Conservation (phyloP, 1,284 basidiomycete genomes). For the Cutaneotrichosporon sp. region DNA sequence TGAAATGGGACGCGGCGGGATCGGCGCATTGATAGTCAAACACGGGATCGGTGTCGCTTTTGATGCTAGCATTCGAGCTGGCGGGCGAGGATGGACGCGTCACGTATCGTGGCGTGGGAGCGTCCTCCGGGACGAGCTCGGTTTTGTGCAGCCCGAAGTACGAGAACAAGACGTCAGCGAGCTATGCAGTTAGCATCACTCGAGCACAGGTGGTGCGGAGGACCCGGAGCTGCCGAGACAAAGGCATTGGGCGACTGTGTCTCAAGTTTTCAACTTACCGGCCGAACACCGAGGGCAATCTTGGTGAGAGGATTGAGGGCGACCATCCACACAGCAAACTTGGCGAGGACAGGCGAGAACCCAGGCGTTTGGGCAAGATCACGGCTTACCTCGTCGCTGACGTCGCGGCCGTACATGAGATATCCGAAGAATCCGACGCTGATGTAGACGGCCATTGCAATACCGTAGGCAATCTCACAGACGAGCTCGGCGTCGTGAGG, state of each 20-base stretch:
- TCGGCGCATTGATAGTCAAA: slow-evolving; percentile 4
- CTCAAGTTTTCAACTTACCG: slow-evolving; percentile 53
- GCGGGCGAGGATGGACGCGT: slow-evolving; percentile 23
- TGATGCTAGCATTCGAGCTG: slow-evolving; percentile 4
- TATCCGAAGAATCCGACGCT: slow-evolving; percentile 79
- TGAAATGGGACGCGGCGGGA: slow-evolving; percentile 33
- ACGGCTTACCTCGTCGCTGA: slow-evolving; percentile 80
- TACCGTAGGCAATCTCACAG: slow-evolving; percentile 52
- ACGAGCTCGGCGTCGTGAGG: slow-evolving; percentile 61
- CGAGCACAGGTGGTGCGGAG: too few species aligned
- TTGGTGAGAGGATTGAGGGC: slow-evolving; percentile 58
- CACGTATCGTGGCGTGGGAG: slow-evolving; percentile 29
- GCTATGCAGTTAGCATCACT: slow-evolving; percentile 13
- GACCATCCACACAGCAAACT: slow-evolving; percentile 76
- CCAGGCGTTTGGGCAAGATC: slow-evolving; percentile 73
- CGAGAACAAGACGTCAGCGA: slow-evolving; percentile 38
- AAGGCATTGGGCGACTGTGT: too few species aligned
- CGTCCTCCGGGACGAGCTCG: slow-evolving; percentile 30
- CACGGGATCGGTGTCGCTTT: neutral
- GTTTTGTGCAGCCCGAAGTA: slow-evolving; percentile 38
- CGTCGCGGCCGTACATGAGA: slow-evolving; percentile 80
- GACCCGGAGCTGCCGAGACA: too few species aligned
- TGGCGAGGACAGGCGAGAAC: slow-evolving; percentile 67
- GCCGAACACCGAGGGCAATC: slow-evolving; percentile 75
- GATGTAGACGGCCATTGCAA: slow-evolving; percentile 73